Evolutionary conservation across 331 rosid genomes (phyloP), one percentile per base, ranked within the genome.

Genomic region (Dryas integrifolia): DNA sequence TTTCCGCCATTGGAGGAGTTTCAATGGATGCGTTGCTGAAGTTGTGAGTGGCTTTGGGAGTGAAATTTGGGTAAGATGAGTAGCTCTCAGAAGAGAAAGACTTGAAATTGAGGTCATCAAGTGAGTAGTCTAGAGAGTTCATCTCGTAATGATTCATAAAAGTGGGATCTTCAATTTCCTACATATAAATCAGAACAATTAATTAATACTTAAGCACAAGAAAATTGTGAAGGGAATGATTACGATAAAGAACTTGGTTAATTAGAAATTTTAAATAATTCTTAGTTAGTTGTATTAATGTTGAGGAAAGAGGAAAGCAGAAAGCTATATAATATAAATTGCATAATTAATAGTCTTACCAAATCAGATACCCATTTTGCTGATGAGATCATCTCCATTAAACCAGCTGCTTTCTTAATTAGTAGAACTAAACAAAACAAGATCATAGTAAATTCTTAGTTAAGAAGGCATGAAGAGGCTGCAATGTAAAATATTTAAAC

Each of bases 341-440:
- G 55, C 13, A 30, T 70, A 24, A 70, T 21, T 4, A 10, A 26
- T 11, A 35, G 16, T 39, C 72, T 39, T 79, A 79, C 83, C 52
- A 73, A 40, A 58, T 79, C 83, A 69, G 79, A 79, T 12, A 61
- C 38, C 79, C 83, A 79, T 68, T 74, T 74, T 68, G 72, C 76
- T 51, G 83, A 68, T 59, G 79, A 14, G 46, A 68, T 61, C 77
- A 61, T 61, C 53, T 74, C 83, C 79, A 79, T 74, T 68, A 26
- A 12, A 56, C 9, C 41, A 43, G 40, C 59, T 64, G 18, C 65
- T 38, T 67, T 26, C 56, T 57, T 70, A 50, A 14, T 30, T 13
- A 24, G 51, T 16, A 41, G 9, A 51, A 41, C 10, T 21, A 53
- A 43, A 55, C 24, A 53, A 1, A 7, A 70, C 52, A 56, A 55